Evolutionary conservation across 2,329 filamentous ascomycete genomes (phyloP).

Genomic region (Colletotrichum sansevieriae): DNA sequence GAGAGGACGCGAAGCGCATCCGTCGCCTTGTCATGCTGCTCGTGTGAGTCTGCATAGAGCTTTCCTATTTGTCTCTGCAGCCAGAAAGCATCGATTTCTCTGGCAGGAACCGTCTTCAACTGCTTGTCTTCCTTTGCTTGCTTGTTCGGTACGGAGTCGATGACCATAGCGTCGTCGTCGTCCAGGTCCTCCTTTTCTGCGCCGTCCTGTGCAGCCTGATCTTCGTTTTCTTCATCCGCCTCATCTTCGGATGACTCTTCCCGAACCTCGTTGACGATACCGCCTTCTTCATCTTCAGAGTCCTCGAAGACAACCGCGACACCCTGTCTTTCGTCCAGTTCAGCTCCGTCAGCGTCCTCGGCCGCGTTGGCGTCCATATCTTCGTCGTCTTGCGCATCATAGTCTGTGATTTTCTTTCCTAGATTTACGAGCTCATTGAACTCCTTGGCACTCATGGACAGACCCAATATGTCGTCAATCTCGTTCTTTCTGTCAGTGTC

Average conservation of each 20-base stretch:
- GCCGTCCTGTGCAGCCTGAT: constrained; percentile 66
- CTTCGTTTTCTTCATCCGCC: constrained; percentile 72
- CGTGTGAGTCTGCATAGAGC: constrained; percentile 91
- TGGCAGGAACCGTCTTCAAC: constrained; percentile 77
- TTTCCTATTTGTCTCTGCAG: constrained; percentile 91
- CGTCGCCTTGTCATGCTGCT: constrained; percentile 91
- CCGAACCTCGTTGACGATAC: constrained; percentile 85
- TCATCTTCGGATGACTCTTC: constrained; percentile 90
- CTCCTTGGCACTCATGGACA: constrained; percentile 84
- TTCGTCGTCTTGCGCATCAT: constrained; percentile 95
- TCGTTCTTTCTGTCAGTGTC: constrained; percentile 99
- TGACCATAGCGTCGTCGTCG: constrained; percentile 85
- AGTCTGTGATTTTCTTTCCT: constrained; percentile 99
- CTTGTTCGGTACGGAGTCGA: constrained; percentile 74
- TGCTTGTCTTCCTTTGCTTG: constrained; percentile 62
- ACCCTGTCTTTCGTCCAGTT: constrained; percentile 94
- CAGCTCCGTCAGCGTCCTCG: constrained; percentile 74
- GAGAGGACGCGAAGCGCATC: constrained; percentile 86
- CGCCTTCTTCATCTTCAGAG: constrained; percentile 85
- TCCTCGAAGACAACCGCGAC: constrained; percentile 98
- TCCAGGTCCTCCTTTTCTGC: constrained; percentile 52
- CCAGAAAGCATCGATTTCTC: constrained; percentile 98
- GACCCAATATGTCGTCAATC: constrained; percentile 92
- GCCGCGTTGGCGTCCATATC: constrained; percentile 79
- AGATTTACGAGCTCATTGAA: constrained; percentile 98